phyloP scores from a whole-genome alignment of 345 rosid species.

The Acer negundo region DNA sequence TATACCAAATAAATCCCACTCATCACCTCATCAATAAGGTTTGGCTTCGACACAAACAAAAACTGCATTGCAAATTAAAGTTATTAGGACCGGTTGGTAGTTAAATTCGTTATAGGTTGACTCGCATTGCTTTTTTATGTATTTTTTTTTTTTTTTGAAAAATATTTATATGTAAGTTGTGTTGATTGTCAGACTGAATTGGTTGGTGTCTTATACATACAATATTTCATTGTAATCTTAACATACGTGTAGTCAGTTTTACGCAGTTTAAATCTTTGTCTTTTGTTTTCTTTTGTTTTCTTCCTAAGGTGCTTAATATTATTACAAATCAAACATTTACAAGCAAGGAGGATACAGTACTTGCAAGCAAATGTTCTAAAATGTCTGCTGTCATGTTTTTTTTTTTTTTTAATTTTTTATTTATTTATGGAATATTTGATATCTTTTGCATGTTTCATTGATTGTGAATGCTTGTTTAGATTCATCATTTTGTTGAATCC shows the following conservation, averaged over 20 bases:
- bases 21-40: not conserved
- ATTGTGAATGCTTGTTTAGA: too few species aligned
- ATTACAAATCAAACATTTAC: too few species aligned
- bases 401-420: too few species aligned
- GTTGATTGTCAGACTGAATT: slow-evolving; percentile 19
- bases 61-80: slow-evolving; percentile 8
- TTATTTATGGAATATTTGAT: too few species aligned
- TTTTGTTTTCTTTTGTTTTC: not conserved
- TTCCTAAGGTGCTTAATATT: too few species aligned
- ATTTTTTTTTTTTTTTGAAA: slow-evolving; percentile 6
- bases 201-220: slow-evolving; percentile 17
- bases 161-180: not conserved
- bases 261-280: not conserved
- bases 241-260: not conserved
- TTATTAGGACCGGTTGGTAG: slow-evolving; percentile 11
- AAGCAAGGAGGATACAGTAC: too few species aligned
- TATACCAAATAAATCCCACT: slow-evolving; percentile 43
- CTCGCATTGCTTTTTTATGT: slow-evolving; percentile 1
- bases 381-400: too few species aligned
- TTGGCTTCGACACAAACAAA: slow-evolving; percentile 1
- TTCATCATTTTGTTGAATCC: too few species aligned
- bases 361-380: too few species aligned
- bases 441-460: too few species aligned
- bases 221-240: slow-evolving; percentile 18
- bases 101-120: slow-evolving; percentile 23